Base-by-base conservation (phyloP, 2,329 filamentous ascomycete genomes). In the Sporothrix phasma region DNA sequence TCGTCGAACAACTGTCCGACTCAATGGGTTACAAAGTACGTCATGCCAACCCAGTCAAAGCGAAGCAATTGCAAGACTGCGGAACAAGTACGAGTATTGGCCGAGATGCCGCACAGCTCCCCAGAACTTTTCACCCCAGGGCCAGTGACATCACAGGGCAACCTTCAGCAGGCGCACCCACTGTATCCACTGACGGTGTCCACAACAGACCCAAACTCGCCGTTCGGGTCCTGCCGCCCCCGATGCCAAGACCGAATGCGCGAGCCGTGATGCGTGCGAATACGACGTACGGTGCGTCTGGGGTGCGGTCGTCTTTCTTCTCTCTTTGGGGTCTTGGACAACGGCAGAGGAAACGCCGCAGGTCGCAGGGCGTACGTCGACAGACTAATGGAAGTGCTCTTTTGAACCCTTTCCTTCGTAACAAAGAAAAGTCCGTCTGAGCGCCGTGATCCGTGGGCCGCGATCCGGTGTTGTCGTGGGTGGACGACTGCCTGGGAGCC, bases 231-330 rank as follows among this genome's bases (percentile, higher is more conserved):
- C 37, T 58, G 19, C 54, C 54, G 54, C 6, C 37, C 3, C 54
- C 54, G 54, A 58, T 34, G 51, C 54, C 39, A 58, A 58, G 54
- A 43, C 54, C 54, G 37, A 58, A 58, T 10, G 31, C 37, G 54
- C 54, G 54, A 58, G 8, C 37, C n/a, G 51, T 22, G 51, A 39
- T 24, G 31, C 11, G 51, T 5, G n/a, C n/a, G n/a, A n/a, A n/a
- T n/a, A n/a, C n/a, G n/a, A n/a, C n/a, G n/a, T n/a, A n/a, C n/a
- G n/a, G n/a, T n/a, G n/a, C n/a, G n/a, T n/a, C n/a, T n/a, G n/a
- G 34, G 34, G 13, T 37, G 34, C 34, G 34, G 11, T 37, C 10
- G 4, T 11, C 10, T 3, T 13, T 37, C 11, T 13, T 37, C 15
- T 4, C 10, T 37, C 10, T 11, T 37, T 37, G 10, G 34, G 34